These are phyloP conservation scores for Trapa incisa DNA, from an alignment of 345 rosid genomes.

Conservation along the genomic window DNA sequence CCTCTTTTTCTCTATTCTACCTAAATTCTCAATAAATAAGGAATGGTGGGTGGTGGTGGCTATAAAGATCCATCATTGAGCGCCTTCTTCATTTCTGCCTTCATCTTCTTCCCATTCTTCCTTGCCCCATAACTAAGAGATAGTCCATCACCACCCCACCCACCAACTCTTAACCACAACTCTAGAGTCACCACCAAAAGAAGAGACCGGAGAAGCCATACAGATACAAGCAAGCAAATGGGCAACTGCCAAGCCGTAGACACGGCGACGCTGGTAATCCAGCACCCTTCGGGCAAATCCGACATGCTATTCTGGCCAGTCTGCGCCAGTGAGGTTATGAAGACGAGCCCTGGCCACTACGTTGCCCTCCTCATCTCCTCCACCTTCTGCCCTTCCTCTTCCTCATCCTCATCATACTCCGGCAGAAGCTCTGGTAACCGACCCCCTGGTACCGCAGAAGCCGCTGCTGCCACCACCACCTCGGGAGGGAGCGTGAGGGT, in stretches of 20 bases:
- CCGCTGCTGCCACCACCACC: constrained; percentile 13
- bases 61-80: constrained; percentile 24
- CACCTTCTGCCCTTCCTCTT: constrained; percentile 17
- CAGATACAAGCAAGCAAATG: constrained; percentile 22
- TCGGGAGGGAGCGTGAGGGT: constrained; percentile 36
- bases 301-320: constrained; percentile 57
- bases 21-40: background rate
- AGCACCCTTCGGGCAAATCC: constrained; percentile 64
- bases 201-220: background rate
- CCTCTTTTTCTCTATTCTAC: too few species aligned
- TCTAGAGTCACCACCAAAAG: background rate
- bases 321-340: constrained; percentile 59
- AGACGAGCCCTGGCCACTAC: constrained; percentile 77
- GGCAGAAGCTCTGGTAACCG: background rate
- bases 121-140: background rate
- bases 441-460: background rate
- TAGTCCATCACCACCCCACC: too few species aligned
- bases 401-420: constrained; percentile 3
- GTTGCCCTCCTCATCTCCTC: constrained; percentile 88
- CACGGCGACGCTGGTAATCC: constrained; percentile 60
- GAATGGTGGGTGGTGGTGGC: constrained; percentile 19
- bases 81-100: constrained; percentile 4
- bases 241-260: constrained; percentile 93
- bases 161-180: background rate
- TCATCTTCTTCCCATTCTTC: background rate